Conservation (phyloP, 2,329 filamentous ascomycete species). For the Ophiostoma quercus region DNA sequence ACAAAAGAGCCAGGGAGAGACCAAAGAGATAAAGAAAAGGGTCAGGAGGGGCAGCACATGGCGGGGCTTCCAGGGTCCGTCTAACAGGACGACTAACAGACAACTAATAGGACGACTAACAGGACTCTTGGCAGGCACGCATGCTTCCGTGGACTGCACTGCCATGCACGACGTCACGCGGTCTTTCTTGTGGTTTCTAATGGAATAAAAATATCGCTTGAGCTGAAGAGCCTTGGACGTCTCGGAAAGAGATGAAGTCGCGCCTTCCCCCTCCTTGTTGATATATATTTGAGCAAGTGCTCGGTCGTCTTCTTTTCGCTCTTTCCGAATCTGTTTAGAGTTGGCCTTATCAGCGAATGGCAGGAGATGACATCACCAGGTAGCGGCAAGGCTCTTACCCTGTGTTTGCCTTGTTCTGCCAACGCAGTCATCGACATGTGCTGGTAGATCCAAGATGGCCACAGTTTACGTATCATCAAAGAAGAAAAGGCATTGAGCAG, state of each 20-base stretch:
- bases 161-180: conserved; percentile 1
- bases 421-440: neutral
- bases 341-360: neutral
- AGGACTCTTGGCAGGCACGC: conserved; percentile 8
- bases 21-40: neutral
- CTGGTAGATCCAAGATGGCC: too few relatives aligned
- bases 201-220: too few relatives aligned
- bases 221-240: neutral
- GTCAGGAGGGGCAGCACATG: conserved; percentile 2
- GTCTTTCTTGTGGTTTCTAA: neutral
- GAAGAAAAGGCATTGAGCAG: neutral
- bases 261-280: neutral
- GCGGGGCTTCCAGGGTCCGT: neutral
- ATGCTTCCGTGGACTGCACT: neutral
- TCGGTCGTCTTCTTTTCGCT: neutral
- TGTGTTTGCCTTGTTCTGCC: neutral
- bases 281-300: neutral
- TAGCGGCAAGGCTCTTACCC: neutral
- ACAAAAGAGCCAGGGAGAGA: neutral
- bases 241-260: neutral
- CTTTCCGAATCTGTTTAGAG: neutral
- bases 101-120: neutral
- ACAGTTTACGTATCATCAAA: neutral
- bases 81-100: neutral
- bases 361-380: neutral